Percentiles rank a stretch among this genome's conserved stretches.
These are phyloP conservation scores for Globisporangium apiculatum DNA, from an alignment of 352 stramenopile species.

Conservation along the genomic window DNA sequence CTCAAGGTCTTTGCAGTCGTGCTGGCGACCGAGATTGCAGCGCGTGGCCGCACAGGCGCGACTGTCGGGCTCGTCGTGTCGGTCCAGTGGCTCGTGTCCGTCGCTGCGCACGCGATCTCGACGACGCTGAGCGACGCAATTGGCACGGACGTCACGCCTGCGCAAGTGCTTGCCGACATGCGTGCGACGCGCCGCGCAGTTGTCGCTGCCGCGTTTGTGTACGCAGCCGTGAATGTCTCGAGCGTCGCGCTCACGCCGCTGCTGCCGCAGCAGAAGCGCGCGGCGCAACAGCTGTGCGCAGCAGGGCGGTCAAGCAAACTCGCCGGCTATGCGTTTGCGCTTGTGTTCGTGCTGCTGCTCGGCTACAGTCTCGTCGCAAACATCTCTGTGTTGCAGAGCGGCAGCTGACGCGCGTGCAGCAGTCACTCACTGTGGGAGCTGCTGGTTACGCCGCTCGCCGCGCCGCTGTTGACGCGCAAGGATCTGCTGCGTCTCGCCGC, in stretches of 20 bases:
- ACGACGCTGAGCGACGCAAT: constrained; percentile 20
- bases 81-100: constrained; percentile 29
- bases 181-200: constrained; percentile 17
- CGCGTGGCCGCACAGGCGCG: constrained; percentile 41
- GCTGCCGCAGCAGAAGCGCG: constrained; percentile 32
- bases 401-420: background rate
- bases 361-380: constrained; percentile 26
- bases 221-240: constrained; percentile 25
- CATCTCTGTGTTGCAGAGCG: constrained; percentile 12
- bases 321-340: constrained; percentile 20
- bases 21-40: constrained; percentile 42
- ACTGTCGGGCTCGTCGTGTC: constrained; percentile 46
- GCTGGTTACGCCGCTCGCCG: background rate
- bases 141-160: constrained; percentile 13
- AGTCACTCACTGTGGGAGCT: background rate
- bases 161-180: constrained; percentile 20
- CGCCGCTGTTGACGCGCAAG: constrained; percentile 12
- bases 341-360: constrained; percentile 26
- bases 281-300: constrained; percentile 31
- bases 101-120: constrained; percentile 20
- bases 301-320: constrained; percentile 22
- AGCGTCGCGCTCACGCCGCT: constrained; percentile 15
- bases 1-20: constrained; percentile 34
- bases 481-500: constrained; percentile 30
- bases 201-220: constrained; percentile 14